Percentiles rank a stretch among this genome's conserved stretches.
phyloP scores from a whole-genome alignment of 371 early-diverging fungal genomes.

The Fennellomyces sp. region DNA sequence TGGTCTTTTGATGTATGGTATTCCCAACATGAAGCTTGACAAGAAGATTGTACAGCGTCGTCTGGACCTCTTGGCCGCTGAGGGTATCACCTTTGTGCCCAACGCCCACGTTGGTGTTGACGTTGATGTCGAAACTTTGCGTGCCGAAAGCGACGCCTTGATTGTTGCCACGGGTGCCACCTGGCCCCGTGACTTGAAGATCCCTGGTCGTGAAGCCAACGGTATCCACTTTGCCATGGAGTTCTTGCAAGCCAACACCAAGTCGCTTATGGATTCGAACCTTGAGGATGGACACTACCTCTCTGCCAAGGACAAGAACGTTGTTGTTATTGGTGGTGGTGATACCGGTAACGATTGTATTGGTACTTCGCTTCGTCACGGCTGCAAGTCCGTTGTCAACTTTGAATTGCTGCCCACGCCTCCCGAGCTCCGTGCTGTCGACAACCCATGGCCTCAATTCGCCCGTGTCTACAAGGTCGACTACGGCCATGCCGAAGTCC shows the following conservation, averaged over 20 bases:
- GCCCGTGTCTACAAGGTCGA: conserved; percentile 93
- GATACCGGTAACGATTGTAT: conserved; percentile 98
- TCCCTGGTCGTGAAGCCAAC: conserved; percentile 83
- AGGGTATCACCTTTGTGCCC: conserved; percentile 88
- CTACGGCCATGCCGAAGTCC: conserved; percentile 94
- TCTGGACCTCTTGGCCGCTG: conserved; percentile 87
- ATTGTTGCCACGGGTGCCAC: conserved; percentile 95
- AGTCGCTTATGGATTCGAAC: conserved; percentile 79
- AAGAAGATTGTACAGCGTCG: conserved; percentile 93
- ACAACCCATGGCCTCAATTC: conserved; percentile 98
- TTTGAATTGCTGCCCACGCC: conserved; percentile 96
- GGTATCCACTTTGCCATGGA: conserved; percentile 99
- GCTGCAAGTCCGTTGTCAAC: conserved; percentile 89
- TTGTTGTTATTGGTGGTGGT: conserved; percentile 97
- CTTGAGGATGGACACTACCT: conserved; percentile 77
- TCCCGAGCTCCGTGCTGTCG: conserved; percentile 75
- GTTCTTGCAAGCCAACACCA: conserved; percentile 89
- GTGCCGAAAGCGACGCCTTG: conserved; percentile 76
- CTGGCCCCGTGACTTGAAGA: conserved; percentile 94
- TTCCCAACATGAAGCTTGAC: conserved; percentile 99
- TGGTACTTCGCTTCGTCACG: conserved; percentile 92
- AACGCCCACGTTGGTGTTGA: conserved; percentile 88
- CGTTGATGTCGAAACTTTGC: conserved; percentile 68
- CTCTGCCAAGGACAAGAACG: conserved; percentile 89
- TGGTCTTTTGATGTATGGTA: conserved; percentile 97